Evolutionary conservation across 139 green algal species (phyloP).

Genomic region (Micromonas commoda): DNA sequence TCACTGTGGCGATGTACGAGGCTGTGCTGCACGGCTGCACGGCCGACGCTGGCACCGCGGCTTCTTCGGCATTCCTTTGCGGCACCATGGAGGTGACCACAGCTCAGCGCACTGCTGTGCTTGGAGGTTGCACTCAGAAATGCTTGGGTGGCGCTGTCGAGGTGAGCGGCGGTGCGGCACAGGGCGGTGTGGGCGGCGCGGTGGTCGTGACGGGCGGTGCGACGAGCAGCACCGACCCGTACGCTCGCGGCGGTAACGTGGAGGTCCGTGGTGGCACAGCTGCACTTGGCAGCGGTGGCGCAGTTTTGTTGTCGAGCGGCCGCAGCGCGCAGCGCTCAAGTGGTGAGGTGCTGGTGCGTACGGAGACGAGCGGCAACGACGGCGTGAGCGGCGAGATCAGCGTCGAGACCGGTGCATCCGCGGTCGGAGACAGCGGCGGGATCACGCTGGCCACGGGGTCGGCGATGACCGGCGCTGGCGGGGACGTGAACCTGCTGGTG

Average conservation of each 20-base stretch:
- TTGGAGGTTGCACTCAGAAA: slow-evolving; percentile 2
- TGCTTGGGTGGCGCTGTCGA: slow-evolving; percentile 13
- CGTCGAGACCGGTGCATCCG: slow-evolving; percentile 7
- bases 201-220: neutral
- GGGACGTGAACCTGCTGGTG: neutral
- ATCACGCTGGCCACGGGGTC: neutral
- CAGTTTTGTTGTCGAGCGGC: neutral
- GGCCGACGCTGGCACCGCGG: neutral
- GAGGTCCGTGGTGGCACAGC: neutral
- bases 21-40: slow-evolving; percentile 4
- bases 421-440: neutral
- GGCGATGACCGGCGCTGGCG: neutral
- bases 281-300: neutral
- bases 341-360: slow-evolving; percentile 2
- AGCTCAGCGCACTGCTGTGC: neutral
- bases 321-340: neutral
- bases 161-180: neutral
- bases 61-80: too few species aligned
- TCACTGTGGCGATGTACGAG: neutral
- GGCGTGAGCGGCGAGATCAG: slow-evolving; percentile 8
- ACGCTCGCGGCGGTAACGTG: slow-evolving; percentile 8
- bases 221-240: neutral
- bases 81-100: neutral
- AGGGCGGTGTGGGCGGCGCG: neutral
- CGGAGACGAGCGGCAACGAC: neutral